Conservation (phyloP, 2,329 filamentous ascomycete genomes). For the Trichoderma sp. region DNA sequence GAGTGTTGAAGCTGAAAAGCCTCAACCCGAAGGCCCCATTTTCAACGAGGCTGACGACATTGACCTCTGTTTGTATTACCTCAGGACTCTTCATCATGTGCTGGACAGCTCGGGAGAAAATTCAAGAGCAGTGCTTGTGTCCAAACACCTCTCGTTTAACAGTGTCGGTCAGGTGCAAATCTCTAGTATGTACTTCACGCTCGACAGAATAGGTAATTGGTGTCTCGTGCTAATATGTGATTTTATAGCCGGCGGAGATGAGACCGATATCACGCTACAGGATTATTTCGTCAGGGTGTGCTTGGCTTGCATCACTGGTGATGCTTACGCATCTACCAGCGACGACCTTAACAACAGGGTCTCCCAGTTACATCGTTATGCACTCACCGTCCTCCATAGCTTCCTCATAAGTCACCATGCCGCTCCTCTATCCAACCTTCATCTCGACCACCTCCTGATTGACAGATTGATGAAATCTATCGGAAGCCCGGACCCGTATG, state of each 20-base stretch:
- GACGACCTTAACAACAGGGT: conserved; percentile 43
- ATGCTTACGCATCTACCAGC: conserved; percentile 24
- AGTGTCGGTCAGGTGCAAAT: conserved; percentile 34
- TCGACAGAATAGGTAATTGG: not conserved
- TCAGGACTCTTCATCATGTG: conserved; percentile 72
- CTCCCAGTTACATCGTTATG: conserved; percentile 67
- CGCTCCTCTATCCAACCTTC: conserved; percentile 56
- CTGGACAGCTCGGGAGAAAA: conserved; percentile 64
- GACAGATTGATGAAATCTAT: conserved; percentile 64
- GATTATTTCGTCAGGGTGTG: conserved; percentile 67
- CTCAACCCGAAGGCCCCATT: not conserved
- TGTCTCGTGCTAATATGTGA: conserved; percentile 25
- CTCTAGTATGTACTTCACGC: conserved; percentile 46
- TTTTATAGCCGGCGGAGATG: conserved; percentile 46
- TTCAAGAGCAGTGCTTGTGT: conserved; percentile 69
- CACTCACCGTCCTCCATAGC: conserved; percentile 67
- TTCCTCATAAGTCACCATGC: conserved; percentile 65
- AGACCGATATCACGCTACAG: conserved; percentile 60
- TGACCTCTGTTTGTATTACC: conserved; percentile 73
- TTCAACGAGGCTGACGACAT: conserved; percentile 64
- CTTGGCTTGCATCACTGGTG: conserved; percentile 55
- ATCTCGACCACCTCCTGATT: conserved; percentile 70
- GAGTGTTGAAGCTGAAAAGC: conserved; percentile 23
- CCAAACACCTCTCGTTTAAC: conserved; percentile 45
- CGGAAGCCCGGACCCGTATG: conserved; percentile 60